Percentiles rank a stretch among this genome's conserved stretches.
These are phyloP conservation scores for Alternaria sp. DNA, from an alignment of 2,329 filamentous ascomycete species.

Conservation along the genomic window DNA sequence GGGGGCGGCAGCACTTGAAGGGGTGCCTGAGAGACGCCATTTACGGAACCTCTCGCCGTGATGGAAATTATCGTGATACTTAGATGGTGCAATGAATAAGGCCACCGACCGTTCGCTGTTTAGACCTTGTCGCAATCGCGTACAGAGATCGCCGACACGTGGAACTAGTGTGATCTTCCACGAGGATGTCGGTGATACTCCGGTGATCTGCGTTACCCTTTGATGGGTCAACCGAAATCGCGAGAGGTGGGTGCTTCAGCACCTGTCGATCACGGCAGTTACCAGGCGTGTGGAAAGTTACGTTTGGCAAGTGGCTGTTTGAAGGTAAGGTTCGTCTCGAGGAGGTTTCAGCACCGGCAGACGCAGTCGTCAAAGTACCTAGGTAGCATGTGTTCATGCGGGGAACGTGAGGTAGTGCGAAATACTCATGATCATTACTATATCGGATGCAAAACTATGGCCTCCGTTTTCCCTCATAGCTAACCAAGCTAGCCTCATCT, in stretches of 20 bases:
- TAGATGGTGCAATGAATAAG: neutral
- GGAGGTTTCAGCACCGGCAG: neutral
- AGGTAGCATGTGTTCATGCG: neutral
- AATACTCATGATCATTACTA: neutral
- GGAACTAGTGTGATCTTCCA: conserved; percentile 4
- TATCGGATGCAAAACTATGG: neutral
- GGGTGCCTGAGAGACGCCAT: neutral
- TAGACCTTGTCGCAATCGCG: neutral
- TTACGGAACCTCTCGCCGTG: neutral
- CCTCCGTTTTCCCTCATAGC: conserved; percentile 9
- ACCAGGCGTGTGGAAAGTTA: neutral
- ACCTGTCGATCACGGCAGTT: conserved; percentile 2
- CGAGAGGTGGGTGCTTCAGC: conserved; percentile 1
- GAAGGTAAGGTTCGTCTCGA: neutral
- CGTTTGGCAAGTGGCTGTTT: neutral
- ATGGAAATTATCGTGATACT: neutral
- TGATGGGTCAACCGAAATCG: neutral
- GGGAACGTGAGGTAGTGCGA: neutral
- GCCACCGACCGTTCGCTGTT: neutral
- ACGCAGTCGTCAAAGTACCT: neutral
- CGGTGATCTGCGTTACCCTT: conserved; percentile 6
- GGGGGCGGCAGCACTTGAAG: neutral
- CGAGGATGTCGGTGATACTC: conserved; percentile 5
- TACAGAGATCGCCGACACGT: conserved; percentile 1
- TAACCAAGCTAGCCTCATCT: conserved; percentile 26